Conservation (phyloP, 2,329 filamentous ascomycete species). For the Aspergillus persii region DNA sequence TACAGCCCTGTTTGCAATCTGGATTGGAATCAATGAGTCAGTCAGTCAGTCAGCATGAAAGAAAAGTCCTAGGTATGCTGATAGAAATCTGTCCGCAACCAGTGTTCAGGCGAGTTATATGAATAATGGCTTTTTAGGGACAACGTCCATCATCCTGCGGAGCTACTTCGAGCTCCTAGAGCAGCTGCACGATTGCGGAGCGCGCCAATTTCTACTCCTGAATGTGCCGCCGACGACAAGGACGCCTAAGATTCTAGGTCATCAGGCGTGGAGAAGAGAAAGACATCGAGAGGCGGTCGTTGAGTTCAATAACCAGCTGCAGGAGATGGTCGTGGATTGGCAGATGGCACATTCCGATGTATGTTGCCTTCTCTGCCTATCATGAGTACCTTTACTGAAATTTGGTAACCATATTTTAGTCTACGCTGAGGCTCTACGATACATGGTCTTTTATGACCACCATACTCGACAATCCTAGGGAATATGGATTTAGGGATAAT, state of each 20-base stretch:
- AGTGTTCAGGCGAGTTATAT: neutral
- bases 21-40: constrained; percentile 1
- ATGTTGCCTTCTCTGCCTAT: too few species aligned
- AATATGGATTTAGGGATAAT: constrained; percentile 3
- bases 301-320: neutral
- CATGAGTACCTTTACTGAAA: neutral
- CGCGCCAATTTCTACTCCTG: neutral
- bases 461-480: neutral
- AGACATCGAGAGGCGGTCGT: neutral
- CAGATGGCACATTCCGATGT: neutral
- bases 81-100: neutral
- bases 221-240: constrained; percentile 6
- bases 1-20: neutral
- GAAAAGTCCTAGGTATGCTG: neutral
- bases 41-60: neutral
- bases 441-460: neutral
- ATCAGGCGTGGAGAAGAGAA: neutral
- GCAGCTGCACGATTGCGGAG: constrained; percentile 3
- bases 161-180: constrained; percentile 1
- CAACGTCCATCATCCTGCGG: neutral
- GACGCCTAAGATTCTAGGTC: neutral
- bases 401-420: neutral
- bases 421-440: neutral
- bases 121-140: neutral
- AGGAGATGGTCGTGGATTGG: neutral